Base-by-base conservation (phyloP, 305 asterid species). In the Fraxinus albicans region DNA sequence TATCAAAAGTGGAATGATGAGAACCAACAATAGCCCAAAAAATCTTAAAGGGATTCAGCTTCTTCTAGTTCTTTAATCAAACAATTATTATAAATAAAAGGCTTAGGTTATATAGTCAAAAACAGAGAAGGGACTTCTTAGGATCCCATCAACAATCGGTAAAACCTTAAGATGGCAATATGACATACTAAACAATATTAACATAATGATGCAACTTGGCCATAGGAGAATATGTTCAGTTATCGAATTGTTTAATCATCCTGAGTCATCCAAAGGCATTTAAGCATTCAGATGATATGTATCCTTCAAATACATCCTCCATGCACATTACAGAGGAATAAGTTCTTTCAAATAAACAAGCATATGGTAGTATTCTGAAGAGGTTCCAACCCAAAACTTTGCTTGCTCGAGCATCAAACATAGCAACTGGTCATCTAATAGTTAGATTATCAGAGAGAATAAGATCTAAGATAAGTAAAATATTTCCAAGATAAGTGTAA, bases 71-170 rank as follows among this genome's bases (percentile, higher is more conserved):
- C 58, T 40, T 73, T 50, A 33, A 74, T 81, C 19, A 75, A 29
- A 53, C 55, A 63, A 83, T 77, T 81, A 47, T 17, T 12, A 15
- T 36, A 76, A 8, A 50, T 74, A 79, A 10, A 47, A 81, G 63
- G 70, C 58, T 76, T 78, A 79, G 80, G 81, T 79, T 79, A 79
- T 44, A 73, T n/a, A 69, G 77, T 72, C 21, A 70, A 63, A 63
- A 63, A 44, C 67, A 80, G n/a, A 70, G 67, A 55, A 80, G 70
- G 34, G 69, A 27, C 27, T 29, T 67, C 77, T 8, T 40, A 19
- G 35, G 83, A 8, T n/a, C 38, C 17, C 47, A 9, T 25, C 77
- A 40, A 69, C 72, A 77, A n/a, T 55, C 67, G 10, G 23, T 55
- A 55, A 55, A 27, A 27, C 60, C 29, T 29, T 40, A 50, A 77